Base-by-base conservation (phyloP, 1,284 basidiomycete genomes). In the Ustilago bromivora region DNA sequence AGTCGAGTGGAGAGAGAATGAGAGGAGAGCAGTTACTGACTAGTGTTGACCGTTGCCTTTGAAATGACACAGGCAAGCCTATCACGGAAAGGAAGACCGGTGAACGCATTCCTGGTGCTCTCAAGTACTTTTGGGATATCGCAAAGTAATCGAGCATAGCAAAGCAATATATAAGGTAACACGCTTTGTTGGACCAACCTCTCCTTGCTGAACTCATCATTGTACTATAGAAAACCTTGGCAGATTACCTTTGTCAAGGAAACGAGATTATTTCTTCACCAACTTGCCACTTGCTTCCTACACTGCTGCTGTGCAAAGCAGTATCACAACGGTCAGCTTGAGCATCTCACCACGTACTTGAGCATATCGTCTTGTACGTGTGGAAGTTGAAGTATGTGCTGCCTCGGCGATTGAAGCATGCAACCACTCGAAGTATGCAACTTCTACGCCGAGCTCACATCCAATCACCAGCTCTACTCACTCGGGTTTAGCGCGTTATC, bases 41-140 rank as follows among this genome's bases (percentile, higher is more conserved):
- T 61, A 54, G 38, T 35, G 6, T 38, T 34, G 6, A 31, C 47
- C 23, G 40, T 56, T 36, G 9, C 52, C 2, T 31, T 13, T 41
- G 13, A 17, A 32, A 28, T 17, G 13, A 11, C 2, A 55, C 66
- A 80, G 78, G 75, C 41, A 80, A 75, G 61, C 66, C 62, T 5
- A 66, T 80, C 32, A 81, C 74, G 4, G 17, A 72, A 31, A n/a
- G 17, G 28, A 60, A 64, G 9, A 51, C 41, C 31, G 75, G 62
- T 12, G 68, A 80, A 64, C 65, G 73, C 28, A 80, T 81, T 28
- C 62, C 63, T n/a, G 76, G 77, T 28, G 68, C 61, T 8, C 74
- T 81, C 65, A 81, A 80, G 59, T 79, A 79, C 57, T 71, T 49
- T 55, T 78, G 72, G 76, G 72, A 72, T 34, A 41, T 54, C 28